These are phyloP conservation scores for Pythium sukuiense DNA, from an alignment of 352 stramenopile species.

Conservation along the genomic window DNA sequence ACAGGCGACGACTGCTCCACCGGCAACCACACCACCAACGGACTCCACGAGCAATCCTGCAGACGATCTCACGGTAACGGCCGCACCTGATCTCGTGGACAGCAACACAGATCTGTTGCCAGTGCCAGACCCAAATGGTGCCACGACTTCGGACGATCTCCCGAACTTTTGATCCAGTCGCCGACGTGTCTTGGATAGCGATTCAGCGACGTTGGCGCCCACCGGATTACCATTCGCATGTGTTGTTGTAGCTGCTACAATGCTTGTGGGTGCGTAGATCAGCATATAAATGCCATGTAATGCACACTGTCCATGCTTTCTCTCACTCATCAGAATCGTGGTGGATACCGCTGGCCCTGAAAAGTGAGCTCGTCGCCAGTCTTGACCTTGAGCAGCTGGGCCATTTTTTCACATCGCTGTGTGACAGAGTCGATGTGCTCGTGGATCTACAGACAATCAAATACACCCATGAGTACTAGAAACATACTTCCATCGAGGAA, in stretches of 20 bases:
- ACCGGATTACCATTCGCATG: neutral
- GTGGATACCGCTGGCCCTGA: constrained; percentile 51
- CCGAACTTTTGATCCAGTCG: neutral
- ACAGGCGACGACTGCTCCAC: neutral
- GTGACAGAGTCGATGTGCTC: constrained; percentile 45
- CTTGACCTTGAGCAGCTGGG: constrained; percentile 39
- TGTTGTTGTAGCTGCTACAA: neutral
- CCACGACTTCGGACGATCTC: neutral
- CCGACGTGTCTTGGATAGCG: neutral
- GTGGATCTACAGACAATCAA: constrained; percentile 32
- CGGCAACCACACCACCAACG: neutral
- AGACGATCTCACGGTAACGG: neutral
- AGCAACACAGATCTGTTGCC: constrained; percentile 1
- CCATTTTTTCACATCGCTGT: constrained; percentile 38
- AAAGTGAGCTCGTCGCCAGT: constrained; percentile 71
- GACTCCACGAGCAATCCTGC: neutral
- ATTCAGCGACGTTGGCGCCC: neutral
- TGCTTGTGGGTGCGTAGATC: neutral
- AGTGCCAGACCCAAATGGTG: neutral
- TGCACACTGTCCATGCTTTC: neutral
- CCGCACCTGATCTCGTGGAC: neutral
- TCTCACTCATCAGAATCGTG: constrained; percentile 10
- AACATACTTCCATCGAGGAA: constrained; percentile 4
- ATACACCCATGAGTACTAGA: no score
- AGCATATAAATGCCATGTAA: no score